Evolutionary conservation across 1,284 basidiomycete genomes (phyloP).

Genomic region (Ustilago cynodontis): DNA sequence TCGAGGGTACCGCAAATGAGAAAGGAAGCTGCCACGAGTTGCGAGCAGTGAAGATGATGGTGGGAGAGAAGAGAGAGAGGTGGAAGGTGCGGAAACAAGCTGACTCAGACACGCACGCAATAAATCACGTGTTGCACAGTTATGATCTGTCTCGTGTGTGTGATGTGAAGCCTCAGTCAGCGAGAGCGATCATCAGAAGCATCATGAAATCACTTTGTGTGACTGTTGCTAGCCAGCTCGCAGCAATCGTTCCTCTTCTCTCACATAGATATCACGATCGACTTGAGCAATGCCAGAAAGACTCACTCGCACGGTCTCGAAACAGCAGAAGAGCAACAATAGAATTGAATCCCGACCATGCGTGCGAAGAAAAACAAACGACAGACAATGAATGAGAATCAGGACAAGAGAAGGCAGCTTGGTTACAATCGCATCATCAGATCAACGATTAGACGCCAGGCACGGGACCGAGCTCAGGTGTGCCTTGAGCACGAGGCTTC

Average conservation of each 20-base stretch:
- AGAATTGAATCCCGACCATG: not conserved
- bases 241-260: not conserved
- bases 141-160: no score
- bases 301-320: not conserved
- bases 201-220: slow-evolving; percentile 1
- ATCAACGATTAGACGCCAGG: slow-evolving; percentile 20
- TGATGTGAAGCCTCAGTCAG: slow-evolving; percentile 10
- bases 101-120: no score
- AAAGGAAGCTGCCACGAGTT: no score
- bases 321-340: not conserved
- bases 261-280: not conserved
- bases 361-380: not conserved
- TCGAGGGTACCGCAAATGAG: no score
- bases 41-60: no score
- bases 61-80: no score
- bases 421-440: not conserved
- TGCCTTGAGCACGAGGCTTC: slow-evolving; percentile 39
- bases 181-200: not conserved
- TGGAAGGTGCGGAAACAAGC: no score
- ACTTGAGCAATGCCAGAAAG: not conserved
- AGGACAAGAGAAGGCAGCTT: not conserved
- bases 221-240: not conserved
- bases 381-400: not conserved
- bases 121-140: no score
- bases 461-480: slow-evolving; percentile 44